phyloP scores from a whole-genome alignment of 208 protist species.

The Wallacemonas sp. region DNA sequence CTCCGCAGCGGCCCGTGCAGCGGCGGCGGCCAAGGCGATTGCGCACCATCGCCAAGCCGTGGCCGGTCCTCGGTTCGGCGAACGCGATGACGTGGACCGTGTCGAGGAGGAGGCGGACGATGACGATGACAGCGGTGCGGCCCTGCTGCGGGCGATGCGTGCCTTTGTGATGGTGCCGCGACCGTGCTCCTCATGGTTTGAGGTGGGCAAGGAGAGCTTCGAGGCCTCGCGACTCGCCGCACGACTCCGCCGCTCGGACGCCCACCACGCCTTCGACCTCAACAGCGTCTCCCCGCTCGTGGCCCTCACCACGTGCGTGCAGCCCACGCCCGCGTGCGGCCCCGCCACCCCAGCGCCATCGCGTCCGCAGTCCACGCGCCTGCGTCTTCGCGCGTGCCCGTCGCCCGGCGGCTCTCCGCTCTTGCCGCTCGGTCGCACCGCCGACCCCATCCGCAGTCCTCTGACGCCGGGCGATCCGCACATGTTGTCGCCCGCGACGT shows the following conservation, averaged over 20 bases:
- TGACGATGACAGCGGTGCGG: too few species aligned
- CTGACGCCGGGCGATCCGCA: too few species aligned
- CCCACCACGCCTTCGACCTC: constrained; percentile 44
- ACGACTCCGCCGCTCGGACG: constrained; percentile 30
- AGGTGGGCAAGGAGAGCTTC: constrained; percentile 5
- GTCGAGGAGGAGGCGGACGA: too few species aligned
- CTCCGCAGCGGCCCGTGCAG: background rate
- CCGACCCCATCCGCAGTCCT: too few species aligned
- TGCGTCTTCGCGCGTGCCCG: too few species aligned
- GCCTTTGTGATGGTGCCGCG: constrained; percentile 22
- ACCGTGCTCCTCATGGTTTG: constrained; percentile 5
- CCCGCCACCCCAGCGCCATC: background rate
- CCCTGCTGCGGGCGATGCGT: background rate
- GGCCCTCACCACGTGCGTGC: constrained; percentile 39
- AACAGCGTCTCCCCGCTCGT: constrained; percentile 47
- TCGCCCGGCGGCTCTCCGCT: too few species aligned
- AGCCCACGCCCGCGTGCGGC: background rate
- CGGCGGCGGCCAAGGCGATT: background rate
- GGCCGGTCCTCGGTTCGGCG: too few species aligned
- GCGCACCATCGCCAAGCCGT: constrained; percentile 5
- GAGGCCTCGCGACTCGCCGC: constrained; percentile 20
- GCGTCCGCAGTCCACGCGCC: too few species aligned
- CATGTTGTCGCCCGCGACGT: background rate
- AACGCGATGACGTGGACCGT: too few species aligned
- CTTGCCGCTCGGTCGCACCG: too few species aligned